These are phyloP conservation scores for Vanrija sp. DNA, from an alignment of 1,284 basidiomycete species.

Conservation along the genomic window DNA sequence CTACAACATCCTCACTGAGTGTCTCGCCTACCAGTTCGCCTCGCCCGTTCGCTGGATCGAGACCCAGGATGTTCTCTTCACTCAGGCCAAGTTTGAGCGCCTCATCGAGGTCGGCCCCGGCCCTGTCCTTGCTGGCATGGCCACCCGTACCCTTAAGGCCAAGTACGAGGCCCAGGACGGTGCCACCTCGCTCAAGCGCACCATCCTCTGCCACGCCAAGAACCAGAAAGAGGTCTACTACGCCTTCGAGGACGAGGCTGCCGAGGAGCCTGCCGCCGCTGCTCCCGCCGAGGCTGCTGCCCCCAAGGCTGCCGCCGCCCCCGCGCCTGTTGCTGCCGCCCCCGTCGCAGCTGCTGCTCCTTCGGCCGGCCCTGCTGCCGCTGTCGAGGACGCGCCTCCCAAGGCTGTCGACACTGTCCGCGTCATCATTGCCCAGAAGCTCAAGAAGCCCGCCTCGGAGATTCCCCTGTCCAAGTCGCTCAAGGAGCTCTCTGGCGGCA, in stretches of 20 bases:
- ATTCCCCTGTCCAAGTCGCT: constrained; percentile 91
- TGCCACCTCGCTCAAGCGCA: constrained; percentile 71
- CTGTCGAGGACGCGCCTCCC: constrained; percentile 77
- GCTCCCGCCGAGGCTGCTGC: constrained; percentile 50
- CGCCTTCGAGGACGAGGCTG: constrained; percentile 83
- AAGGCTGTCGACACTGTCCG: constrained; percentile 87
- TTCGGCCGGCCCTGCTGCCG: constrained; percentile 63
- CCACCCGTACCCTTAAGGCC: constrained; percentile 86
- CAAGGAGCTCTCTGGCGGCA: constrained; percentile 97
- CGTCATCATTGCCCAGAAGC: constrained; percentile 90
- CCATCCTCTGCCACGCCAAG: constrained; percentile 90
- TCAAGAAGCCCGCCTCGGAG: constrained; percentile 91
- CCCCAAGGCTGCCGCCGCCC: constrained; percentile 52
- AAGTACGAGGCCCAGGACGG: constrained; percentile 92
- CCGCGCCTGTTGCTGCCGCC: constrained; percentile 53
- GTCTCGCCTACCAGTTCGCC: constrained; percentile 86
- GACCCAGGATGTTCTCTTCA: constrained; percentile 93
- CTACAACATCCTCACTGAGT: constrained; percentile 91
- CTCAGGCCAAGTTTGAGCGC: constrained; percentile 83
- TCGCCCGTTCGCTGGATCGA: constrained; percentile 98
- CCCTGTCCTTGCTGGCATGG: constrained; percentile 93
- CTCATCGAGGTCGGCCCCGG: constrained; percentile 95
- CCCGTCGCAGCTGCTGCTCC: constrained; percentile 53
- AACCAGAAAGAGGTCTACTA: constrained; percentile 97
- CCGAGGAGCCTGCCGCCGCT: constrained; percentile 51